Evolutionary conservation across 2,329 filamentous ascomycete genomes (phyloP).

Genomic region (Coleophoma crateriformis): DNA sequence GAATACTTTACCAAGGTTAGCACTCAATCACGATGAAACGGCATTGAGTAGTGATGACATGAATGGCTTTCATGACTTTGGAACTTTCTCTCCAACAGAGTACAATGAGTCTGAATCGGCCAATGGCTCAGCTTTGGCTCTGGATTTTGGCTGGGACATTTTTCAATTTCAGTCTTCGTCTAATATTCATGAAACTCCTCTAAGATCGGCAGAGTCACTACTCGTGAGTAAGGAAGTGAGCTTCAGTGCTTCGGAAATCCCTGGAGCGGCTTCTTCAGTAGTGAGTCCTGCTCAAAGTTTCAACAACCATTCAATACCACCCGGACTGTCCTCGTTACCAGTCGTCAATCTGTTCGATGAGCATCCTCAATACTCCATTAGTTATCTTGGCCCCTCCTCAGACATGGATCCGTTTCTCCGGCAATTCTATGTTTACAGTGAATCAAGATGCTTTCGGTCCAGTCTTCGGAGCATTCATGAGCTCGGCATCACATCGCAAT

Average conservation of each 20-base stretch:
- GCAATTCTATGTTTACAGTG: background rate
- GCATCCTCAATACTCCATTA: background rate
- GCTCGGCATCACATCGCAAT: background rate
- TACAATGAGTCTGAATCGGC: background rate
- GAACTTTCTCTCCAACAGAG: background rate
- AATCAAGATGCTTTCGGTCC: background rate
- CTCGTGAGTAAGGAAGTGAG: background rate
- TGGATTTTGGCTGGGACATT: background rate
- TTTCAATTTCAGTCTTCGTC: background rate
- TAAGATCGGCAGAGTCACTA: background rate
- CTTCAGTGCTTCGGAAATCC: too few relatives aligned
- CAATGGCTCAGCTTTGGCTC: background rate
- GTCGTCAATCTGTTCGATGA: background rate
- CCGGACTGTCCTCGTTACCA: background rate
- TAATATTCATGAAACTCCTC: background rate
- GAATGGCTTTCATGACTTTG: background rate
- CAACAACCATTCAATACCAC: too few relatives aligned
- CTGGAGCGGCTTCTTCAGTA: too few relatives aligned
- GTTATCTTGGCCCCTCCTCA: background rate
- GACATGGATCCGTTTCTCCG: background rate
- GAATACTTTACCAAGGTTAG: background rate
- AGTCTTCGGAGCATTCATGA: background rate
- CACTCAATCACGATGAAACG: background rate
- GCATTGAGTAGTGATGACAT: background rate
- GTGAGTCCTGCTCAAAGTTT: too few relatives aligned